phyloP scores from a whole-genome alignment of 148 eudicot genomes.

The Rhododendron molle region DNA sequence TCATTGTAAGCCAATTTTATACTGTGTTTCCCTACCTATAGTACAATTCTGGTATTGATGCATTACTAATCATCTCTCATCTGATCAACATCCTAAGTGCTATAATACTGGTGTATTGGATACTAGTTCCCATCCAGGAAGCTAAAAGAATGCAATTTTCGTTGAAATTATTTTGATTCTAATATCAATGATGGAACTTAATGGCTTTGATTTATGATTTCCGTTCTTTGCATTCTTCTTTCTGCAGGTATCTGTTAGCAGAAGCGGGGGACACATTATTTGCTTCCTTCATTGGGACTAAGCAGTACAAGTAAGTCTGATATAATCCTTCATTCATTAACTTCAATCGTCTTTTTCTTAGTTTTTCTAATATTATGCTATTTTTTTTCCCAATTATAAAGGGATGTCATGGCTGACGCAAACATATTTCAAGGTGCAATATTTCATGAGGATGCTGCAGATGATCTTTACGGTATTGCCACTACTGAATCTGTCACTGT shows the following conservation, averaged over 20 bases:
- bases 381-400: slow-evolving; percentile 21
- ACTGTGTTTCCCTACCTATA: background rate
- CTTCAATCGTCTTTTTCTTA: background rate
- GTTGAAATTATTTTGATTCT: background rate
- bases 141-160: background rate
- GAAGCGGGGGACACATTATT: slow-evolving; percentile 95
- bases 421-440: slow-evolving; percentile 98
- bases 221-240: slow-evolving; percentile 9
- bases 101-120: background rate
- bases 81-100: background rate
- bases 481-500: slow-evolving; percentile 34
- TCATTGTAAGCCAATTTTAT: background rate
- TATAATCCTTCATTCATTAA: background rate
- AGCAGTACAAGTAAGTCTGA: slow-evolving; percentile 79
- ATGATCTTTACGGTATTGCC: slow-evolving; percentile 45
- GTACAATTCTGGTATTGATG: background rate
- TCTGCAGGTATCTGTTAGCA: slow-evolving; percentile 81
- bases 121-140: background rate
- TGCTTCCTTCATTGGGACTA: slow-evolving; percentile 96
- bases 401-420: slow-evolving; percentile 97
- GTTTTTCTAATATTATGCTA: slow-evolving; percentile 11
- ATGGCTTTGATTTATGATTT: background rate
- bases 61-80: slow-evolving; percentile 1
- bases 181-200: background rate
- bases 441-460: slow-evolving; percentile 69